Base-by-base conservation (phyloP, 768 basidiomycete species). In the Leccinellum luteum region DNA sequence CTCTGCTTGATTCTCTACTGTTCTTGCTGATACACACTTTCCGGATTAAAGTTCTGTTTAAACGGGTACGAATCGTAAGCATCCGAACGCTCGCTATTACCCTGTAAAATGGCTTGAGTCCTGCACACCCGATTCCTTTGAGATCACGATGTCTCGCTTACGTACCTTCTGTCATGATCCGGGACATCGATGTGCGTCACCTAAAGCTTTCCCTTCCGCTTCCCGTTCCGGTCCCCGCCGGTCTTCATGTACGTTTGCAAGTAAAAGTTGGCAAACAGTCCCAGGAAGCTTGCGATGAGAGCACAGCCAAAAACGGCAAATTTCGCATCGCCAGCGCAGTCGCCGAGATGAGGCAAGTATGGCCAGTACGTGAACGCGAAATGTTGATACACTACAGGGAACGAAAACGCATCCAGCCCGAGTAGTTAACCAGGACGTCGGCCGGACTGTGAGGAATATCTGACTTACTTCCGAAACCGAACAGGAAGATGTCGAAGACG, bases 231-330 rank as follows among this genome's bases (percentile, higher is more conserved):
- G 25, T 53, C 2, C 54, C 23, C 17, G 5, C 21, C 47, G 12
- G 48, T 14, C 55, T 45, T 67, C 17, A 23, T n/a, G 7, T 69
- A 71, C 23, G 69, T 68, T 50, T 58, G 55, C 21, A 56, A 35
- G 35, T 71, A 71, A 59, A 69, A 71, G 23, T 64, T 58, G 30
- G 60, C 60, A 44, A 71, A 69, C 15, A 69, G 64, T 17, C 45
- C 58, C 21, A 69, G 48, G 50, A 71, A 71, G 41, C 57, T 59
- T 13, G 48, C 32, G 55, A 71, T 41, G 6, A 71, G 55, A 30
- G 58, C 27, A 21, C 30, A 12, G 15, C 25, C 54, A 27, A 71
- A 64, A 10, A 66, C 9, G 13, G 67, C 67, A 8, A 50, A 55
- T 13, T 17, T 57, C 25, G 41, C 19, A 14, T 69, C 69, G 12